Base-by-base conservation (phyloP, 2,329 filamentous ascomycete genomes). In the Apiospora arundinis region DNA sequence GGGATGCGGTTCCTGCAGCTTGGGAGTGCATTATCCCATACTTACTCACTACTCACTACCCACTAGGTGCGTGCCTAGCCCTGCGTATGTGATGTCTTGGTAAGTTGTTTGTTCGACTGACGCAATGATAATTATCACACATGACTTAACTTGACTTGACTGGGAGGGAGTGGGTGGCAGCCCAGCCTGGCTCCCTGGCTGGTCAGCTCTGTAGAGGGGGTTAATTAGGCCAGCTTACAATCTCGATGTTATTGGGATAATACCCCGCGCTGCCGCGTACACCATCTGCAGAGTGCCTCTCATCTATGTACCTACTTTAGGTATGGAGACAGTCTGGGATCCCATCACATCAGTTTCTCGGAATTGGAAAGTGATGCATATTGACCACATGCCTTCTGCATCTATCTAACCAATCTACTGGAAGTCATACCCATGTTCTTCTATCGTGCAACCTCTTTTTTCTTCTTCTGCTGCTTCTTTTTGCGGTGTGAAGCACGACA, bases 211-310 rank as follows among this genome's bases (percentile, higher is more conserved):
- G 42, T 45, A 25, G 25, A 56, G 32, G 32, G 56, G 56, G 56
- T 40, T 63, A 63, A 63, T 63, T 63, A 63, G 56, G 32, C 56
- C 56, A 40, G 56, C 56, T 63, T 63, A 63, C 56, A 18, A 63
- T 63, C 56, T 37, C 56, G 32, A 63, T 63, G 56, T 63, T 63
- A 63, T 11, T 63, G 56, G 56, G 56, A 63, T n/a, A 63, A 63
- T 63, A 63, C 56, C 56, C 56, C 56, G 56, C 56, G 56, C 32
- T 25, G 25, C 2, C 11, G 14, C 49, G 23, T n/a, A 49, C 46
- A 60, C 52, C 32, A 60, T 60, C 9, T 60, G 52, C 52, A 32
- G 52, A 21, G 16, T 60, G 23, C 49, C 11, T 48, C 25, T 25
- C 49, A 42, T 11, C 9, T 45, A 16, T 14, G 42, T 45, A 45